phyloP scores from a whole-genome alignment of 2,329 filamentous ascomycete species.

The Beauveria scarabaeidicola region DNA sequence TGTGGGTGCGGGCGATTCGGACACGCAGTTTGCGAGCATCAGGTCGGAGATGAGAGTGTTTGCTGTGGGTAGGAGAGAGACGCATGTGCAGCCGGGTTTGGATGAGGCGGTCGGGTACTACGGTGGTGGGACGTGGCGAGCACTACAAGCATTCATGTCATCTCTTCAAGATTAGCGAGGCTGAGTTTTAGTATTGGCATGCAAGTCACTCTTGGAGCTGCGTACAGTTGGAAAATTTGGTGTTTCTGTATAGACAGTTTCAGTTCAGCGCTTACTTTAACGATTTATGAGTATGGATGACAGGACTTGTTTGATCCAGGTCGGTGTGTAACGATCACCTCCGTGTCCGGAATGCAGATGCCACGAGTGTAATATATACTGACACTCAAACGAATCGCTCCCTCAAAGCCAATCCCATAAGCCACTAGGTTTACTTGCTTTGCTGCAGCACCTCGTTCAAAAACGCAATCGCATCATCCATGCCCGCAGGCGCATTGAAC shows the following conservation, averaged over 20 bases:
- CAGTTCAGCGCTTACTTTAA: no score
- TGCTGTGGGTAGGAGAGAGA: slow-evolving; percentile 7
- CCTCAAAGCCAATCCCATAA: no score
- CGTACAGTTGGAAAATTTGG: no score
- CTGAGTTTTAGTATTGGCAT: neutral
- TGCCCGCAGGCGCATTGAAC: slow-evolving; percentile 34
- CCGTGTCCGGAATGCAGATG: no score
- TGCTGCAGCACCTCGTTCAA: slow-evolving; percentile 14
- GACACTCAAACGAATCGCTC: no score
- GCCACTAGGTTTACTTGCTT: neutral
- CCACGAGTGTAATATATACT: no score
- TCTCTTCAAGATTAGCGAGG: neutral
- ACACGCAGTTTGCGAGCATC: neutral
- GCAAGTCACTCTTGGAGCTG: no score
- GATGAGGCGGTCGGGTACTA: slow-evolving; percentile 7
- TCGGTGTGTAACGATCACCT: no score
- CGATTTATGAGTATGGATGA: no score
- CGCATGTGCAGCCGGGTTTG: slow-evolving; percentile 10
- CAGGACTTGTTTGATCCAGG: no score
- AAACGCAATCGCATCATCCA: slow-evolving; percentile 33
- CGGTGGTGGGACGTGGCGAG: slow-evolving; percentile 4
- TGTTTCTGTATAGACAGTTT: no score
- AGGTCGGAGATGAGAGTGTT: neutral
- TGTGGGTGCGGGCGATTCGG: neutral
- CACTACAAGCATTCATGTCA: slow-evolving; percentile 3